A percentile compares a stretch with the other conserved stretches of the same genome.
Conservation (phyloP, 2,329 filamentous ascomycete genomes). For the Chaetomium globosum region DNA sequence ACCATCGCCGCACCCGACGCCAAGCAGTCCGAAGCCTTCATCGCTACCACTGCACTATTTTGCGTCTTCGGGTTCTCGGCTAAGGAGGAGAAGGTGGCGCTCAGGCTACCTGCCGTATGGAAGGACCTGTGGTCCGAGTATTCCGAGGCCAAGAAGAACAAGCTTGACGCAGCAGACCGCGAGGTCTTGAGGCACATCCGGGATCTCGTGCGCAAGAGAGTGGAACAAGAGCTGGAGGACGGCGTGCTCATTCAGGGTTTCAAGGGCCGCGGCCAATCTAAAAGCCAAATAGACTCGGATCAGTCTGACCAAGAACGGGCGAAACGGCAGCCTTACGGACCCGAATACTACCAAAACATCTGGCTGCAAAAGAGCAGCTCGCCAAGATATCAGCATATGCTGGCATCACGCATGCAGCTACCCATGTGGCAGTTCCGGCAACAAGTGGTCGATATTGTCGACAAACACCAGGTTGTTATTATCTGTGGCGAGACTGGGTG, state of each 20-base stretch:
- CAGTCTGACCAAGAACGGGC: conserved; percentile 51
- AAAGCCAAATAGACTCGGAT: conserved; percentile 54
- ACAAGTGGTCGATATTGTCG: conserved; percentile 75
- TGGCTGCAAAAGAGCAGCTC: conserved; percentile 62
- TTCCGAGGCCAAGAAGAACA: conserved; percentile 67
- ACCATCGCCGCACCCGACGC: conserved; percentile 71
- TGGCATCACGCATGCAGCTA: conserved; percentile 73
- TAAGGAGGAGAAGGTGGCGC: conserved; percentile 82
- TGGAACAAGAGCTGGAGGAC: conserved; percentile 70
- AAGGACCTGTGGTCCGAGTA: conserved; percentile 85
- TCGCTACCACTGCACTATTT: conserved; percentile 81
- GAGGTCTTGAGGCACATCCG: conserved; percentile 68
- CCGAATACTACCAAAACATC: conserved; percentile 58
- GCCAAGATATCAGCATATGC: conserved; percentile 75
- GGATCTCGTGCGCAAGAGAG: conserved; percentile 66
- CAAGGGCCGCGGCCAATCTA: conserved; percentile 58
- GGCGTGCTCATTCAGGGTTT: conserved; percentile 78
- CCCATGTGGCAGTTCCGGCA: conserved; percentile 87
- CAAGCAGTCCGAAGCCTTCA: conserved; percentile 83
- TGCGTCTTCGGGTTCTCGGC: conserved; percentile 73
- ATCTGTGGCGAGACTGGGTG: conserved; percentile 96
- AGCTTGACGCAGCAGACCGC: conserved; percentile 72
- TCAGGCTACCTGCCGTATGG: conserved; percentile 78
- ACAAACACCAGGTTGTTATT: conserved; percentile 82
- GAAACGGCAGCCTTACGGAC: conserved; percentile 45